Evolutionary conservation across 768 basidiomycete genomes (phyloP), one percentile per base, ranked within the genome.

Genomic region (Tylopilus balloui): DNA sequence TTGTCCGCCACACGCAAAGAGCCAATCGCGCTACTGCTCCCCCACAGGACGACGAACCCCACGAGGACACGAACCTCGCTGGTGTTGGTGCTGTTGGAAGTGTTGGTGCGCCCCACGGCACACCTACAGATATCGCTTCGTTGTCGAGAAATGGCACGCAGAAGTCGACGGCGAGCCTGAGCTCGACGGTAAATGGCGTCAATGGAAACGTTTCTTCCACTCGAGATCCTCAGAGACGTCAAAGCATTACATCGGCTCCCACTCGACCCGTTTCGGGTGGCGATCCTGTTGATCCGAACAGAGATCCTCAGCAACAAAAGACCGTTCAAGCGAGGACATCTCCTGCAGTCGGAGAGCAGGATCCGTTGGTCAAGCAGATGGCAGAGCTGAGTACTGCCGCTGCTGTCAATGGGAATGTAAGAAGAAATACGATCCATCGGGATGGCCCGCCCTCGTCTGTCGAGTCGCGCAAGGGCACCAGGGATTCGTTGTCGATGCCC

Each of bases 1-100:
- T 84, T 58, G 49, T 56, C 14, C 73, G 78, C 13, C 48, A 64
- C 4, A 62, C 77, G 10, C 70, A 74, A 48, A 66, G 78, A 21
- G 14, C 45, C 13, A 58, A 54, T 8, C 63, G 62, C 32, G 35
- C 45, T 45, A 35, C 55, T 38, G 25, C 66, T 48, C 51, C 62
- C 50, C 7, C 62, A 9, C 70, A 62, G 23, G 75, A 77, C 9
- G 76, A 74, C 11, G 81, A 80, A 36, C 72, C 76, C 0, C 45
- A 71, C 6, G 65, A 76, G 12, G 88, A 89, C 53, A 71, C 73
- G 35, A 67, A 68, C 20, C 64, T 53, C 2, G 86, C 86, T 1
- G 89, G 88, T 15, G 72, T 88, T 4, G 89, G 88, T 15, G 85
- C 87, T 4, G 83, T 79, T n/a, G n/a, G n/a, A n/a, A n/a, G n/a